Percentiles rank a stretch among this genome's conserved stretches.
Conservation (phyloP, 345 rosid genomes). For the Hibiscus trionum region DNA sequence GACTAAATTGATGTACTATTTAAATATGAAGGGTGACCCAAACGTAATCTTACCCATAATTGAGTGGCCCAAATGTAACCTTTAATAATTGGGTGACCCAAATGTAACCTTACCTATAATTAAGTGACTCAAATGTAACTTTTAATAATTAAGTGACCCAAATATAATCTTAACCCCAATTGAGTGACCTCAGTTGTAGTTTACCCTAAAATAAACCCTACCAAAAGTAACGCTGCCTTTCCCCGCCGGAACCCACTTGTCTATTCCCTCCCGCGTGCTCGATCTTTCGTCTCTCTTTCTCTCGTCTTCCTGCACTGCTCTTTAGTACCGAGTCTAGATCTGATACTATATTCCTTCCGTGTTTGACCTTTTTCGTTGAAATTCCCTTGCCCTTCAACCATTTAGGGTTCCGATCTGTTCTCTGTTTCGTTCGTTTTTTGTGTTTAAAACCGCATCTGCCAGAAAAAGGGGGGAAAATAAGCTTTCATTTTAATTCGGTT, state of each 20-base stretch:
- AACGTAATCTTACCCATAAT: too few relatives aligned
- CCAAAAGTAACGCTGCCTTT: background rate
- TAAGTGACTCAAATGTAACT: too few relatives aligned
- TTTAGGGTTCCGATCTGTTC: conserved; percentile 14
- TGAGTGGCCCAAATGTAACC: too few relatives aligned
- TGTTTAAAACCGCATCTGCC: background rate
- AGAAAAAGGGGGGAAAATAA: background rate
- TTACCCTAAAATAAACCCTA: too few relatives aligned
- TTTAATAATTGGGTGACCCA: too few relatives aligned
- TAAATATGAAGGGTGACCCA: too few relatives aligned
- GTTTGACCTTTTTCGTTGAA: background rate
- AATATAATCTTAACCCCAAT: too few relatives aligned
- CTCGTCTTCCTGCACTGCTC: background rate
- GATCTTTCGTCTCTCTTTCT: background rate
- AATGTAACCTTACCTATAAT: too few relatives aligned
- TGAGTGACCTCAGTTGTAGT: too few relatives aligned
- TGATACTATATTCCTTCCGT: background rate
- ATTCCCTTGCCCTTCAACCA: background rate
- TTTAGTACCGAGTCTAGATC: conserved; percentile 8
- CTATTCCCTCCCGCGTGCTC: background rate
- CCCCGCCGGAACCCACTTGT: conserved; percentile 1
- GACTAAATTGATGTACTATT: too few relatives aligned
- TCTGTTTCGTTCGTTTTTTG: background rate
- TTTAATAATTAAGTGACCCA: too few relatives aligned
- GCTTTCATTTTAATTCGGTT: background rate